phyloP scores from a whole-genome alignment of 129 eudicot genomes.

The Ambrosia trifida region DNA sequence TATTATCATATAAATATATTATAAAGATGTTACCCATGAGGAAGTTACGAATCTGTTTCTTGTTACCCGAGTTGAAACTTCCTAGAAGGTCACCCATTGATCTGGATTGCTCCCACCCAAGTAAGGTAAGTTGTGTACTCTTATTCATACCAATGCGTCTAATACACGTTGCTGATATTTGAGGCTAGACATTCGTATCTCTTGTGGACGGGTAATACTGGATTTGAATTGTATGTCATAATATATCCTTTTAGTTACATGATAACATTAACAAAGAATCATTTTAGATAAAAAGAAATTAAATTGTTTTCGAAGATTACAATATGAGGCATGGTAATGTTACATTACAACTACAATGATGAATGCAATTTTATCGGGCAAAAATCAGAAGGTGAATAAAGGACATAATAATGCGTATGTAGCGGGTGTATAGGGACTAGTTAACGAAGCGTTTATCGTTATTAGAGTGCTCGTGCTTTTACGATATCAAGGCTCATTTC shows the following conservation, averaged over 20 bases:
- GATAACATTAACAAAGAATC: background rate
- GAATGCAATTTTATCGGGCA: constrained; percentile 28
- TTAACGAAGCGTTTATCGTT: constrained; percentile 22
- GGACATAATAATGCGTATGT: constrained; percentile 23
- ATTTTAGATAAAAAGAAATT: constrained; percentile 25
- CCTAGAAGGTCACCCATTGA: too few species aligned
- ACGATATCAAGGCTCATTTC: constrained; percentile 95
- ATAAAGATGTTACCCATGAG: too few species aligned
- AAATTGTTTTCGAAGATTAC: constrained; percentile 35
- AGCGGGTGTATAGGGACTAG: constrained; percentile 13
- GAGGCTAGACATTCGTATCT: too few species aligned
- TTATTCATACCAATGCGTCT: too few species aligned
- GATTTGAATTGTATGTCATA: background rate
- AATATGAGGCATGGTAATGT: constrained; percentile 34
- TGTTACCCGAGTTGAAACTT: too few species aligned
- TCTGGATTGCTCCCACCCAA: too few species aligned
- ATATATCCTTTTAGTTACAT: background rate
- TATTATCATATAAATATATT: too few species aligned
- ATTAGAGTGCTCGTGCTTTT: constrained; percentile 72
- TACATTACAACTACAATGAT: constrained; percentile 39
- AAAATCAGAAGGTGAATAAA: background rate
- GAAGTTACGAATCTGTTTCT: too few species aligned
- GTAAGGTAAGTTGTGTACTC: too few species aligned
- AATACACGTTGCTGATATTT: too few species aligned
- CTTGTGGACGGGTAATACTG: too few species aligned